phyloP scores from a whole-genome alignment of 1,139 yeast species.

The Zygotorulaspora mrakii region DNA sequence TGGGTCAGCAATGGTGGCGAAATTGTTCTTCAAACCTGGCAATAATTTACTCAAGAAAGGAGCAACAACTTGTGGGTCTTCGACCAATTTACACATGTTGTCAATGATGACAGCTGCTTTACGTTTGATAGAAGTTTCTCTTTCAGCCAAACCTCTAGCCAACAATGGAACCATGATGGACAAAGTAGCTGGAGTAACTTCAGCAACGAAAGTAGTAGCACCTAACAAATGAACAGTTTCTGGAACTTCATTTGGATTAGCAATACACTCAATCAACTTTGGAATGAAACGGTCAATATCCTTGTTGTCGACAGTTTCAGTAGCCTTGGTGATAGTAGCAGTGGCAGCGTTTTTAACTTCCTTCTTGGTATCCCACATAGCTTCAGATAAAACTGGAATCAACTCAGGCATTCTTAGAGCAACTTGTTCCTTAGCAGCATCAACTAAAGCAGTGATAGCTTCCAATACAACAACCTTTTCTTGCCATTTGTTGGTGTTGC shows the following conservation, averaged over 20 bases:
- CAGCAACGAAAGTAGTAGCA: slow-evolving; percentile 99
- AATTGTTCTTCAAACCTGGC: slow-evolving; percentile 94
- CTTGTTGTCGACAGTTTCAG: slow-evolving; percentile 98
- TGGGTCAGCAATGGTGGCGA: slow-evolving; percentile 97
- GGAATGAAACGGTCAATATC: slow-evolving; percentile 99
- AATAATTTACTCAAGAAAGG: slow-evolving; percentile 93
- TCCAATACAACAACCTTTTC: slow-evolving; percentile 91
- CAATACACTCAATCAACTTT: slow-evolving; percentile 92
- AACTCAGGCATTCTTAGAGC: slow-evolving; percentile 99
- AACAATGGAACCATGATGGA: slow-evolving; percentile 99
- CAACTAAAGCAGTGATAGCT: slow-evolving; percentile 83
- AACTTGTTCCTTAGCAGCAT: slow-evolving; percentile 90
- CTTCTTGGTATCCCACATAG: slow-evolving; percentile 99
- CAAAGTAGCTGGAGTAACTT: slow-evolving; percentile 98
- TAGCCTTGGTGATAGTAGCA: slow-evolving; percentile 90
- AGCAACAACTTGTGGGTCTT: slow-evolving; percentile 99
- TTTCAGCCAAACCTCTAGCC: slow-evolving; percentile 99
- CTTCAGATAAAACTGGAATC: slow-evolving; percentile 96
- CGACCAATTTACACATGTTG: slow-evolving; percentile 99
- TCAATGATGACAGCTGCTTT: slow-evolving; percentile 99
- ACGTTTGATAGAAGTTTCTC: slow-evolving; percentile 99
- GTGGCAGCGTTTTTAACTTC: slow-evolving; percentile 97
- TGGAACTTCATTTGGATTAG: slow-evolving; percentile 94
- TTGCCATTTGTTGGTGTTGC: slow-evolving; percentile 89
- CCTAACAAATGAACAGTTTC: slow-evolving; percentile 98